A percentile compares a stretch with the other conserved stretches of the same genome.
Conservation (phyloP, 768 basidiomycete genomes). For the Suillus subluteus region DNA sequence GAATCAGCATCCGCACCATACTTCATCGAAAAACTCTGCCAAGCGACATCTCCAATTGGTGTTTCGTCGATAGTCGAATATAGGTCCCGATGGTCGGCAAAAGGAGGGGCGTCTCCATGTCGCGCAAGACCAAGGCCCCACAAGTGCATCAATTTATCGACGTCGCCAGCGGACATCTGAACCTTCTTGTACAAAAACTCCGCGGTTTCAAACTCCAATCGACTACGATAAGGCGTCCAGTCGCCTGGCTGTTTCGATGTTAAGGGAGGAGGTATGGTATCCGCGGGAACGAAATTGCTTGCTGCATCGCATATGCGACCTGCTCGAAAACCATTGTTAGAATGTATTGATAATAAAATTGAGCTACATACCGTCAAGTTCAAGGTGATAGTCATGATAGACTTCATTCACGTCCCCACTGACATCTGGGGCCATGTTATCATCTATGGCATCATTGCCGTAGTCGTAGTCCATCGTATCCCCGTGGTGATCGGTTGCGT, state of each 20-base stretch:
- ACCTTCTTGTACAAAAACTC: background rate
- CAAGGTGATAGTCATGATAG: background rate
- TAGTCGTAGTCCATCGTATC: too few species aligned
- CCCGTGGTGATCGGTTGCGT: too few species aligned
- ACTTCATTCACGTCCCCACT: background rate
- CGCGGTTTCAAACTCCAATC: background rate
- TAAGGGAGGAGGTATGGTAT: background rate
- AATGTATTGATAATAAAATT: too few species aligned
- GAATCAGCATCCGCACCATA: constrained; percentile 10
- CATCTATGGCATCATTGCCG: background rate
- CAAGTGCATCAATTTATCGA: background rate
- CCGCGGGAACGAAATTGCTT: background rate
- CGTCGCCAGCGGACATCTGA: background rate
- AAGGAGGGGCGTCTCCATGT: constrained; percentile 30
- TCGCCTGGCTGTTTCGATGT: background rate
- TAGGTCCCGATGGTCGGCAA: constrained; percentile 33
- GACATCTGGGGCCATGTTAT: too few species aligned
- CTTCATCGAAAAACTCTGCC: constrained; percentile 20
- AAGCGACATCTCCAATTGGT: constrained; percentile 38
- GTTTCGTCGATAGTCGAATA: constrained; percentile 39
- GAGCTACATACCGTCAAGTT: background rate
- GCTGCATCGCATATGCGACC: background rate
- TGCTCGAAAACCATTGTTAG: background rate
- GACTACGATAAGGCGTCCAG: background rate
- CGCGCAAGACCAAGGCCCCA: background rate